A percentile compares a stretch with the other conserved stretches of the same genome.
Evolutionary conservation across 495 filamentous ascomycete genomes (phyloP).

Genomic region (Aspergillus ostianus): DNA sequence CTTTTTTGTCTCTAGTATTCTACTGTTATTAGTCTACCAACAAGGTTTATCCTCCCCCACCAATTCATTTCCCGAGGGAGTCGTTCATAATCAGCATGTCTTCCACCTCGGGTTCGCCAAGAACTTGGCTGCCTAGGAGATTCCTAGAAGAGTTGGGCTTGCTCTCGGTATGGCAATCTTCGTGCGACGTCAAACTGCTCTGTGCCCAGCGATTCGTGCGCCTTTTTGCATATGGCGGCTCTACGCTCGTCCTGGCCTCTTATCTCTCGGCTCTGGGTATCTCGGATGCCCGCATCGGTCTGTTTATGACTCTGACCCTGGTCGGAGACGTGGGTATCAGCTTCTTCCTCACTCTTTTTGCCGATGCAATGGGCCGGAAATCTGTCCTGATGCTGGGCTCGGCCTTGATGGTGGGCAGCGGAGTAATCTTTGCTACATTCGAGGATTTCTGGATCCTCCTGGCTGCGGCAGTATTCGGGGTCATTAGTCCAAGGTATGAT

Average conservation of each 20-base stretch:
- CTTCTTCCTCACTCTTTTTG: conserved; percentile 70
- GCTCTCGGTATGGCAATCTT: conserved; percentile 38
- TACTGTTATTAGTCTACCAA: too few relatives aligned
- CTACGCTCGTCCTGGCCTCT: conserved; percentile 70
- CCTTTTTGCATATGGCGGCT: conserved; percentile 75
- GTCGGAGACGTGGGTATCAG: conserved; percentile 78
- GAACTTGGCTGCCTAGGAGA: not conserved
- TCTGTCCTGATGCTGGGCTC: conserved; percentile 68
- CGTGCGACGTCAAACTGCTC: conserved; percentile 69
- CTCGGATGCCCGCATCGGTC: conserved; percentile 70
- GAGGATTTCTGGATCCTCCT: conserved; percentile 75
- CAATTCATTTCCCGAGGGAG: not conserved
- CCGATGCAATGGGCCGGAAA: conserved; percentile 70
- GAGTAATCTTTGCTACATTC: conserved; percentile 63
- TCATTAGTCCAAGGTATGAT: conserved; percentile 69
- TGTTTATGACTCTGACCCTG: conserved; percentile 86
- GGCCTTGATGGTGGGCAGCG: conserved; percentile 64
- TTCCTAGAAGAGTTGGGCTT: conserved; percentile 39
- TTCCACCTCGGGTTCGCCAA: not conserved
- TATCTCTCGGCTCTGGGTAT: conserved; percentile 65
- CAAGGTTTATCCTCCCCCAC: not conserved
- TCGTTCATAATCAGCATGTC: not conserved
- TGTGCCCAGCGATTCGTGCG: conserved; percentile 73
- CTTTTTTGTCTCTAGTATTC: too few relatives aligned
- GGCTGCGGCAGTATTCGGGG: conserved; percentile 71